phyloP scores from a whole-genome alignment of 2,329 filamentous ascomycete genomes.

The Teratosphaeria destructans region DNA sequence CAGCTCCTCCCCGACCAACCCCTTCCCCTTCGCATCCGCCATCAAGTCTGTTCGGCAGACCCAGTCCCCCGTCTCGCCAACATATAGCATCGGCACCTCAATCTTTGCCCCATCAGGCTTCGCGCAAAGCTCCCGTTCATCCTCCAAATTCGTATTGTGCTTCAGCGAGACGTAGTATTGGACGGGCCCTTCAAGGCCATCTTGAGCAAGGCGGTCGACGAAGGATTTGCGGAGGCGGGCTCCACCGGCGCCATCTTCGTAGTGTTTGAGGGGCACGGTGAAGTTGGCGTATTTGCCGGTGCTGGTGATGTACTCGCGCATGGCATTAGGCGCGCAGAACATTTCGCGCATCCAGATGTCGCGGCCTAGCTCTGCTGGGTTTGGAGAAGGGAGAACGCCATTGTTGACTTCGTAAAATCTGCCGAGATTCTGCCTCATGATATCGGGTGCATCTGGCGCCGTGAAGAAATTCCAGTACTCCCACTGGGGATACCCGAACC shows the following conservation, averaged over 20 bases:
- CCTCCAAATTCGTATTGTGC: slow-evolving; percentile 20
- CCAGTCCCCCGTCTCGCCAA: slow-evolving; percentile 25
- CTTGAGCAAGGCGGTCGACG: slow-evolving; percentile 25
- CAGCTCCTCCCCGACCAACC: slow-evolving; percentile 21
- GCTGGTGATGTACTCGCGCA: slow-evolving; percentile 20
- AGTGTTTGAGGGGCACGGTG: slow-evolving; percentile 21
- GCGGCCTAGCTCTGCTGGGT: slow-evolving; percentile 14
- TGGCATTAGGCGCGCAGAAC: slow-evolving; percentile 27
- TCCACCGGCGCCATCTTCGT: slow-evolving; percentile 18
- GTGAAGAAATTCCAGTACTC: slow-evolving; percentile 40
- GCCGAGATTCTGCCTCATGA: slow-evolving; percentile 22
- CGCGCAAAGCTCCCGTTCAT: slow-evolving; percentile 13
- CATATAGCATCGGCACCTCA: slow-evolving; percentile 28
- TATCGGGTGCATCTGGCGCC: slow-evolving; percentile 27
- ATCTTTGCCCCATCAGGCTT: slow-evolving; percentile 19
- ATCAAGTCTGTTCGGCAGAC: slow-evolving; percentile 26
- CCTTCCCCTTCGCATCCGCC: slow-evolving; percentile 15
- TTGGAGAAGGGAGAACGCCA: slow-evolving; percentile 7
- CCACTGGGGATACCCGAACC: slow-evolving; percentile 28
- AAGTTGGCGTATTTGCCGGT: slow-evolving; percentile 13
- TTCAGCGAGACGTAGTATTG: slow-evolving; percentile 28
- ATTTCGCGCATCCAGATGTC: slow-evolving; percentile 27
- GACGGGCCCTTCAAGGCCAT: slow-evolving; percentile 27
- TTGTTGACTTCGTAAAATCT: slow-evolving; percentile 12
- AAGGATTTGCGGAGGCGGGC: slow-evolving; percentile 23